Conservation (phyloP, 495 filamentous ascomycete genomes). For the Penicillium pancosmium region DNA sequence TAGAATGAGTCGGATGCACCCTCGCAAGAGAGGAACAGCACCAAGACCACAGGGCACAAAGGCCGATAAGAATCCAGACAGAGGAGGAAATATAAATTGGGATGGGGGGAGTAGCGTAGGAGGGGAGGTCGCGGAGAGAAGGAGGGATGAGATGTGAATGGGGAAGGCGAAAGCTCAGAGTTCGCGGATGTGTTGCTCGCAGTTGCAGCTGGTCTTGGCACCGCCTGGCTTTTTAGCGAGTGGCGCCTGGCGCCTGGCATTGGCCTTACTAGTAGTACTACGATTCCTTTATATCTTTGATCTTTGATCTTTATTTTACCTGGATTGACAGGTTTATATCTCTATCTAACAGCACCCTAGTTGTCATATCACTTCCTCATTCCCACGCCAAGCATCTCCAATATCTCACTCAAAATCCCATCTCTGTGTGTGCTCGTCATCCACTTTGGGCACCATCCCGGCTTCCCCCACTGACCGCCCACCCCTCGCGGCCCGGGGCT, state of each 20-base stretch:
- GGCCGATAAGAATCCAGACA: conserved; percentile 45
- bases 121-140: conserved; percentile 35
- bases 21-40: conserved; percentile 47
- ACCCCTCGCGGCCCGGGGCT: conserved; percentile 19
- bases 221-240: conserved; percentile 40
- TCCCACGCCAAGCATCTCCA: background rate
- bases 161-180: conserved; percentile 36
- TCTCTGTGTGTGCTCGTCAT: conserved; percentile 28
- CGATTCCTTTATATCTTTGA: too few species aligned
- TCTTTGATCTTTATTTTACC: too few species aligned
- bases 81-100: conserved; percentile 18
- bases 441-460: conserved; percentile 17
- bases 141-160: conserved; percentile 23
- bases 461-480: conserved; percentile 24
- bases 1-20: conserved; percentile 32
- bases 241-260: conserved; percentile 35
- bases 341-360: background rate
- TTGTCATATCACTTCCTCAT: background rate
- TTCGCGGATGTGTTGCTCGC: conserved; percentile 38
- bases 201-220: conserved; percentile 34
- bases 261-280: conserved; percentile 9
- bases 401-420: background rate
- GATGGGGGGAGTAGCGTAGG: conserved; percentile 5
- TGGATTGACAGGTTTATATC: too few species aligned
- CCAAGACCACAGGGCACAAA: conserved; percentile 41